Evolutionary conservation across 352 stramenopile genomes (phyloP), one percentile per base, ranked within the genome.

Genomic region (Paralagenidium karlingii): DNA sequence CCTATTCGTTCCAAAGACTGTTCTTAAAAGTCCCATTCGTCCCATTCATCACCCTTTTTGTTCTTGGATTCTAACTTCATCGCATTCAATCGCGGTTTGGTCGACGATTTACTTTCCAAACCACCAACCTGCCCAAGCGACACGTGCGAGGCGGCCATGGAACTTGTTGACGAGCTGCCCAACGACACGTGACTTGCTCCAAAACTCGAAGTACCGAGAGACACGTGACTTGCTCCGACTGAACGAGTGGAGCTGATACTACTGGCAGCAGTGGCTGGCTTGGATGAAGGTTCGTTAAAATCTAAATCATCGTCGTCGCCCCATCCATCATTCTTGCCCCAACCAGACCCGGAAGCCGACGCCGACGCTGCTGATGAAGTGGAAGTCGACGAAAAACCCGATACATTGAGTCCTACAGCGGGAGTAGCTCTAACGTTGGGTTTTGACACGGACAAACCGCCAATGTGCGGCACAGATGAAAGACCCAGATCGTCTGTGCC

Each of bases 21-120:
- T n/a, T 32, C 24, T 45, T 74, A 86, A 38, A 86, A 87, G 47
- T 84, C 66, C 74, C 74, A 87, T 42, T 83, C 79, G 43, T 75
- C 63, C 74, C 74, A 87, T 39, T 87, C 66, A 44, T 87, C 70
- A 18, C 60, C 60, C 47, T 58, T 61, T 45, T 79, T 80, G 25
- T 49, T 55, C 29, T 44, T 49, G 12, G 63, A 38, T 31, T 51
- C 43, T 13, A 87, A 52, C 43, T 83, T 87, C 63, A 84, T 82
- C 2, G 74, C 65, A 10, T 58, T 53, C 12, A 71, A 39, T 75
- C 65, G 33, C 60, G 60, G 42, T 83, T 83, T 1, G 54, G 24
- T 86, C 69, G 18, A 65, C 62, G 8, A 63, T 55, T 16, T 65
- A 53, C 43, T 82, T 66, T 20, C 53, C 73, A 12, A 68, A 52